A percentile compares a stretch with the other conserved stretches of the same genome.
Evolutionary conservation across 352 stramenopile species (phyloP).

Genomic region (Phytophthora cactorum): DNA sequence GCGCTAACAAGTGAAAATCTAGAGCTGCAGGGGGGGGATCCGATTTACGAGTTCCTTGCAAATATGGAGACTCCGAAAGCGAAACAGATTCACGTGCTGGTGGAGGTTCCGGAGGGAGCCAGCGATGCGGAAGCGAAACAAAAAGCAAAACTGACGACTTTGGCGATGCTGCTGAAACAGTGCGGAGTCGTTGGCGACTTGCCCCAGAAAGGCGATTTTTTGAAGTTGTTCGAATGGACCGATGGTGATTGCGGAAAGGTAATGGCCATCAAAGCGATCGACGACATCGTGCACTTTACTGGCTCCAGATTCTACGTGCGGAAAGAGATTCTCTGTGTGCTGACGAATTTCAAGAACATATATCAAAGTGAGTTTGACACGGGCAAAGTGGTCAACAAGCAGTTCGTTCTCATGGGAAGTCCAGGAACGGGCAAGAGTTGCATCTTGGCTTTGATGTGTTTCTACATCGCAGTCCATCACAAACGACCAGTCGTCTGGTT

Average conservation of each 20-base stretch:
- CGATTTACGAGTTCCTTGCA: too few relatives aligned
- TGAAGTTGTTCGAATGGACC: conserved; percentile 1
- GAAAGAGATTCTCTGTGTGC: conserved; percentile 15
- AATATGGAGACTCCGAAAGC: too few relatives aligned
- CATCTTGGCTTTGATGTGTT: conserved; percentile 20
- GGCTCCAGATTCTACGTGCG: conserved; percentile 16
- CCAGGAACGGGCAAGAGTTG: conserved; percentile 25
- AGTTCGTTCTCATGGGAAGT: conserved; percentile 16
- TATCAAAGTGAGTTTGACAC: not conserved
- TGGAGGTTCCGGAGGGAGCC: too few relatives aligned
- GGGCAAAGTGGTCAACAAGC: conserved; percentile 2
- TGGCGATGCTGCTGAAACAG: too few relatives aligned
- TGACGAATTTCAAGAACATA: not conserved
- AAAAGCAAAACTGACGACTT: too few relatives aligned
- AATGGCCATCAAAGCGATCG: conserved; percentile 14
- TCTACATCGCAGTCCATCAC: conserved; percentile 8
- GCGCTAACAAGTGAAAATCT: too few relatives aligned
- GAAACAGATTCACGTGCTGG: too few relatives aligned
- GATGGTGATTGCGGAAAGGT: not conserved
- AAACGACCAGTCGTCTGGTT: too few relatives aligned
- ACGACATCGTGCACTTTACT: conserved; percentile 18
- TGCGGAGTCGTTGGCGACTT: too few relatives aligned
- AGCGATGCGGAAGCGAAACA: too few relatives aligned
- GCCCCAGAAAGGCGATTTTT: not conserved
- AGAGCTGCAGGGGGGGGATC: too few relatives aligned